phyloP scores from a whole-genome alignment of 176 grass and related monocot genomes.

The Olyra latifolia region DNA sequence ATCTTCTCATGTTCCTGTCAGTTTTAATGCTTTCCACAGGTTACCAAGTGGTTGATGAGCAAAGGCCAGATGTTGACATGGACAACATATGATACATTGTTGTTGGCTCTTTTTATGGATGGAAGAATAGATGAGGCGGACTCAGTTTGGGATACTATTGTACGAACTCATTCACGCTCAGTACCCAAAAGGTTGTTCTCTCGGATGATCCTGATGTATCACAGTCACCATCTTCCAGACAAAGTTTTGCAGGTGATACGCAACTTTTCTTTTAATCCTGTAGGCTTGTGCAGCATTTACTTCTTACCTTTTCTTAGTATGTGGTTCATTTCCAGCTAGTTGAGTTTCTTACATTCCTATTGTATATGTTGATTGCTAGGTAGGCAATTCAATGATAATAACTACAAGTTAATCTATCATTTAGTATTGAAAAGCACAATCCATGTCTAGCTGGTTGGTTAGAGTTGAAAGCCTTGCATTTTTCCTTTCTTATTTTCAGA shows the following conservation, averaged over 20 bases:
- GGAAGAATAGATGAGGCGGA: constrained; percentile 72
- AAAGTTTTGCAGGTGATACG: constrained; percentile 83
- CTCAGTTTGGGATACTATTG: constrained; percentile 57
- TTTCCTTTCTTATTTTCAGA: constrained; percentile 29
- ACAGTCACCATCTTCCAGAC: constrained; percentile 45
- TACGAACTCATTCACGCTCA: constrained; percentile 67
- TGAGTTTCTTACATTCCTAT: not conserved
- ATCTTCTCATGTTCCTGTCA: not conserved
- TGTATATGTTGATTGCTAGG: not conserved
- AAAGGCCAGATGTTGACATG: constrained; percentile 86
- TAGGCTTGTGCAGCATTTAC: not conserved
- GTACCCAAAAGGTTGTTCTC: constrained; percentile 80
- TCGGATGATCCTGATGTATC: constrained; percentile 80
- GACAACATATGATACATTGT: constrained; percentile 72
- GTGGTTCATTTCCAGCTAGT: not conserved
- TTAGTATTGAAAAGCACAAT: not conserved
- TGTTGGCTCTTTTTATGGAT: constrained; percentile 82
- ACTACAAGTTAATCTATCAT: not conserved
- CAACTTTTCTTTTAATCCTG: constrained; percentile 7
- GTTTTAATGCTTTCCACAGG: constrained; percentile 37
- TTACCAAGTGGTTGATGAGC: constrained; percentile 92
- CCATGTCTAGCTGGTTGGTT: not conserved
- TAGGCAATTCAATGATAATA: not conserved
- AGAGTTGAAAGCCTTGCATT: not conserved
- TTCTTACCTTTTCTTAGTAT: not conserved